Base-by-base conservation (phyloP, 768 basidiomycete genomes). In the Roridomyces roridus region DNA sequence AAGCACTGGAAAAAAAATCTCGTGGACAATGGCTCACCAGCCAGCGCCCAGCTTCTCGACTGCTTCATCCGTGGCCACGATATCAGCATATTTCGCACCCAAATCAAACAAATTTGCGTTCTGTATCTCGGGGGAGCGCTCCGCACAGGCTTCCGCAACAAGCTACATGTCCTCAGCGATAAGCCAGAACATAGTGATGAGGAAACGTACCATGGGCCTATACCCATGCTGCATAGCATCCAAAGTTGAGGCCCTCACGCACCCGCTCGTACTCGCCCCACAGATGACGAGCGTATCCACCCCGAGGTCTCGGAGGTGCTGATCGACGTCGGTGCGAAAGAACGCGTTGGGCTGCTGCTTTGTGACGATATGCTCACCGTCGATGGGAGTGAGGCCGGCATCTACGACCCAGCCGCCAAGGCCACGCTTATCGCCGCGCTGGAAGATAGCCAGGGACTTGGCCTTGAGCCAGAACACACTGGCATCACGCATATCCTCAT, bases 151-250 rank as follows among this genome's bases (percentile, higher is more conserved):
- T 18, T 51, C 51, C 6, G 46, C 57, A 17, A 54, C 57, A 8
- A 59, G 51, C 57, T 59, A 17, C 15, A 4, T 10, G 21, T 15
- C 57, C 12, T 18, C n/a, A n/a, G n/a, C n/a, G n/a, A n/a, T n/a
- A n/a, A n/a, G n/a, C n/a, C n/a, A n/a, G n/a, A n/a, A n/a, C n/a
- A n/a, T n/a, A n/a, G n/a, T n/a, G n/a, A n/a, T n/a, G n/a, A n/a
- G n/a, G n/a, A n/a, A n/a, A n/a, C n/a, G n/a, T n/a, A 59, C 57
- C 57, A 59, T 59, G 1, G 57, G 57, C 11, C 57, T 21, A 39
- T 52, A 59, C 3, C 57, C 57, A 48, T 54, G 21, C 21, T 59
- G 57, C 57, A 59, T 59, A 11, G 57, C 57, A n/a, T 59, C 57
- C 23, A 59, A 40, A 20, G 45, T 39, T 1, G 57, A 47, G 15